A percentile compares a stretch with the other conserved stretches of the same genome.
Conservation (phyloP, 306 rosid genomes). For the Citrullus colocynthis region DNA sequence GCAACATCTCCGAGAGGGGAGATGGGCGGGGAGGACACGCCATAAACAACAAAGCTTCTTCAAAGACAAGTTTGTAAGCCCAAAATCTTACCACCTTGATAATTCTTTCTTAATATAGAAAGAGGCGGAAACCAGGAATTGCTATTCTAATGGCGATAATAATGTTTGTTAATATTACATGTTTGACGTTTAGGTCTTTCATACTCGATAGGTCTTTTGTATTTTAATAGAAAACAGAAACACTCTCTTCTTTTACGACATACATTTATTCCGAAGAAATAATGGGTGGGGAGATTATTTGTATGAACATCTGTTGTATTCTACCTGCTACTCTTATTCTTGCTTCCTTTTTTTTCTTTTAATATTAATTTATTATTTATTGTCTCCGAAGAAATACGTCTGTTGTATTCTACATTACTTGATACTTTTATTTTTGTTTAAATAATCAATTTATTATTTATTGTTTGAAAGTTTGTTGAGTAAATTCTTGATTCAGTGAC, state of each 20-base stretch:
- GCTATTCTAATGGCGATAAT: not conserved
- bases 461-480: no score
- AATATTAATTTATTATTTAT: no score
- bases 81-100: not conserved
- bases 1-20: slow-evolving; percentile 31
- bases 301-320: not conserved
- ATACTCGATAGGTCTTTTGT: not conserved
- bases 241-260: not conserved
- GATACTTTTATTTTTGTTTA: no score
- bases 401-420: no score
- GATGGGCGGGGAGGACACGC: slow-evolving; percentile 17
- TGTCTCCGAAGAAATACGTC: not conserved
- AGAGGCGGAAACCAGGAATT: not conserved
- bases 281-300: not conserved
- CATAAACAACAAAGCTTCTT: not conserved
- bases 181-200: not conserved
- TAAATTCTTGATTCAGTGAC: no score
- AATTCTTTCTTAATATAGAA: not conserved
- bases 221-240: no score
- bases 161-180: not conserved
- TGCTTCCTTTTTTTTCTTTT: no score
- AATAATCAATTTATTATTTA: no score
- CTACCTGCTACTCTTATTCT: no score
- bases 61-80: not conserved
- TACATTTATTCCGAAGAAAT: no score